Conservation (phyloP, 1,284 basidiomycete genomes). For the Irpex sp. region DNA sequence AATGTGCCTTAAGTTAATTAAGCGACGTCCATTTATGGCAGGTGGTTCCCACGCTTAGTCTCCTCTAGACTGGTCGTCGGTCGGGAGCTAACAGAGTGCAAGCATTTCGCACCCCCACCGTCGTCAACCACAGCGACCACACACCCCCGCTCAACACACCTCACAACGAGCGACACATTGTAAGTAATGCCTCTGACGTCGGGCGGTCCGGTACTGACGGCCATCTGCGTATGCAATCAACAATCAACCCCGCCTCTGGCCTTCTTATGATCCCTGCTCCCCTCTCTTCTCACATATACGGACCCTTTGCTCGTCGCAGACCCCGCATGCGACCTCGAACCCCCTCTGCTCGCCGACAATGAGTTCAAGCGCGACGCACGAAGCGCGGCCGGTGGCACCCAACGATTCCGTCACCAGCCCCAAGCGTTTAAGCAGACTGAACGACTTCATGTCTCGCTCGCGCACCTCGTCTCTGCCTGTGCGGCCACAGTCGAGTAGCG, state of each 20-base stretch:
- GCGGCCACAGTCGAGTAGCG: constrained; percentile 11
- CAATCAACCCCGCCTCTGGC: neutral
- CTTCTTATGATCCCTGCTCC: neutral
- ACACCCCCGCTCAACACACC: neutral
- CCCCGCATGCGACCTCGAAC: neutral
- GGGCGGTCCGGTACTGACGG: neutral
- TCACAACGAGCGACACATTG: neutral
- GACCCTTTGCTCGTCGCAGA: neutral
- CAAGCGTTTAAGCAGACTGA: constrained; percentile 1
- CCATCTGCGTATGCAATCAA: constrained; percentile 1
- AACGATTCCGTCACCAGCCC: neutral
- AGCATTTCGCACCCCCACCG: neutral
- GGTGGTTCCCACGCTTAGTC: neutral
- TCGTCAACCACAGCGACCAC: neutral
- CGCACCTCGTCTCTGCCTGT: constrained; percentile 13
- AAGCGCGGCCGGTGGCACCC: neutral
- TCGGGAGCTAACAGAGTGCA: neutral
- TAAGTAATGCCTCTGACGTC: neutral
- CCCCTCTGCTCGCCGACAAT: neutral
- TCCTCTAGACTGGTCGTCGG: neutral
- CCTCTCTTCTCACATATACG: neutral
- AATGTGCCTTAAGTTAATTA: neutral
- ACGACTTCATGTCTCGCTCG: constrained; percentile 10
- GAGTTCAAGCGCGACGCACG: neutral
- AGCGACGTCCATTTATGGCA: neutral